These are phyloP conservation scores for Leptodontidium sp. DNA, from an alignment of 2,329 filamentous ascomycete genomes.

Conservation along the genomic window DNA sequence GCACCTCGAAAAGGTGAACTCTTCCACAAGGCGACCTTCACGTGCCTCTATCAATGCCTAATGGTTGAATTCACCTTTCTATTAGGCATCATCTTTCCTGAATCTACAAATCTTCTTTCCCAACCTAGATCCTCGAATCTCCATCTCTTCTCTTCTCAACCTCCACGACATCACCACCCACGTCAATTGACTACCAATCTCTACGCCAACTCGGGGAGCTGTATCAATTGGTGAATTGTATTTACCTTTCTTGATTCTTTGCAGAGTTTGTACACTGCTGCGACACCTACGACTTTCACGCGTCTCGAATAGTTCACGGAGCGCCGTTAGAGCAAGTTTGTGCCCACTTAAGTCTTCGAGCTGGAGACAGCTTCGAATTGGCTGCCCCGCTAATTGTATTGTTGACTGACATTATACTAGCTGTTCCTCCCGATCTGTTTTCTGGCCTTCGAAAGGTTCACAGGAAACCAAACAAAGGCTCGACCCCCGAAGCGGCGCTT, in stretches of 20 bases:
- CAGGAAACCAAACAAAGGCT: neutral
- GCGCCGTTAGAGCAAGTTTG: neutral
- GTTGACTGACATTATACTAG: neutral
- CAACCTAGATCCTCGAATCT: neutral
- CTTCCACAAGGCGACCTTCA: neutral
- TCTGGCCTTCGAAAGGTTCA: neutral
- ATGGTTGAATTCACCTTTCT: neutral
- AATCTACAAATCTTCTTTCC: conserved; percentile 1
- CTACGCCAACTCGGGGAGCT: neutral
- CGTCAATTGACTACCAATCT: neutral
- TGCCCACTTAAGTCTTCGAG: neutral
- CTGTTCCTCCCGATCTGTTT: neutral
- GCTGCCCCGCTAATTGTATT: neutral
- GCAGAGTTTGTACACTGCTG: neutral
- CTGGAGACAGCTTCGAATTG: neutral
- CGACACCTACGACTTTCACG: neutral
- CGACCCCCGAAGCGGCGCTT: neutral
- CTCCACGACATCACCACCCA: neutral
- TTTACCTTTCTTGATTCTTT: neutral
- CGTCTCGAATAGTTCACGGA: neutral
- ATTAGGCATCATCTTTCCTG: conserved; percentile 6
- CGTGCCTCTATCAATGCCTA: conserved; percentile 6
- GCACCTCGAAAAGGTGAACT: conserved; percentile 4
- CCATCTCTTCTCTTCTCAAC: neutral
- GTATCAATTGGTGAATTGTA: neutral